Percentiles rank a stretch among this genome's conserved stretches.
phyloP scores from a whole-genome alignment of 148 eudicot genomes.

The Arctostaphylos glauca region DNA sequence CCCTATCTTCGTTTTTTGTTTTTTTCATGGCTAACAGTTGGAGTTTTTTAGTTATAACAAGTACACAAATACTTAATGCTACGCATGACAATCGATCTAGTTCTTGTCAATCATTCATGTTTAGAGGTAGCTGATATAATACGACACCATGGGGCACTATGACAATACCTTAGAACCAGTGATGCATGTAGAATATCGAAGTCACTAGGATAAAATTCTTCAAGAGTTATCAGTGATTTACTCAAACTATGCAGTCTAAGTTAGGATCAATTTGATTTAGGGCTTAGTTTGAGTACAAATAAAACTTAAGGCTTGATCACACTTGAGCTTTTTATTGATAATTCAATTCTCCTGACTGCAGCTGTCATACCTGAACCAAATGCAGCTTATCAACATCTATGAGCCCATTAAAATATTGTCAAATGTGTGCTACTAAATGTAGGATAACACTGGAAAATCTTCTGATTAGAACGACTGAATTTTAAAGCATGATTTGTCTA shows the following conservation, averaged over 20 bases:
- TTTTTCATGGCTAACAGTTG: not conserved
- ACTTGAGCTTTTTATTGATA: not conserved
- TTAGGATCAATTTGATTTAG: not conserved
- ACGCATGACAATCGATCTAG: not conserved
- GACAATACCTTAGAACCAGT: not conserved
- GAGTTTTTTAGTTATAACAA: not conserved
- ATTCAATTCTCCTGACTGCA: not conserved
- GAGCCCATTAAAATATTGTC: not conserved
- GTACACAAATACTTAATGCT: not conserved
- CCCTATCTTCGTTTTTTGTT: not conserved
- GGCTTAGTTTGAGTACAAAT: not conserved
- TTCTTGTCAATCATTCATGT: not conserved
- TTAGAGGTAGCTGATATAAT: not conserved
- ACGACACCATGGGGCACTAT: not conserved
- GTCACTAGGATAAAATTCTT: not conserved
- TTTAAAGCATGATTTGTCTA: not conserved
- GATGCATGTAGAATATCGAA: not conserved
- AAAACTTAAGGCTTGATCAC: not conserved
- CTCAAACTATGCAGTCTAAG: not conserved
- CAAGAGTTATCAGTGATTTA: not conserved
- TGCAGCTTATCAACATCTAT: not conserved
- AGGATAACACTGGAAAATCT: not conserved
- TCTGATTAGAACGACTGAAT: not conserved
- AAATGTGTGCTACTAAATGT: not conserved
- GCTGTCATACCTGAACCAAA: not conserved